phyloP scores from a whole-genome alignment of 257 asterid species.

The Nicotiana otophora region DNA sequence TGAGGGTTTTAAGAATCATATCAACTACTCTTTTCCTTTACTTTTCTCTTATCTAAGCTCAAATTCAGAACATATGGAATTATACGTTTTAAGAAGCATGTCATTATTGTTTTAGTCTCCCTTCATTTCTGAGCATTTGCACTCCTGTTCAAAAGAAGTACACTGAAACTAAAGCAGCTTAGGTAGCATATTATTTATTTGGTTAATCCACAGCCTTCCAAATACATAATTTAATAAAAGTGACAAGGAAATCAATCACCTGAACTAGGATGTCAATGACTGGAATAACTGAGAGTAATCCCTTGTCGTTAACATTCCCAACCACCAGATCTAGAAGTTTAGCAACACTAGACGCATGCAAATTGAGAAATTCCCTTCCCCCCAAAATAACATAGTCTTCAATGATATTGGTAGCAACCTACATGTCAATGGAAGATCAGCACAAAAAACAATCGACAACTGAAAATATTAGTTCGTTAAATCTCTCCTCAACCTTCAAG shows the following conservation, averaged over 20 bases:
- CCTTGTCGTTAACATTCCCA: slow-evolving; percentile 84
- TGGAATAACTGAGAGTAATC: slow-evolving; percentile 78
- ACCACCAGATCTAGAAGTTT: slow-evolving; percentile 84
- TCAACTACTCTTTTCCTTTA: neutral
- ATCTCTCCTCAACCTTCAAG: slow-evolving; percentile 47
- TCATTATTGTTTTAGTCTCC: neutral
- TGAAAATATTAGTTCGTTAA: neutral
- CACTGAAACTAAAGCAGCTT: neutral
- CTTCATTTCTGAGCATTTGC: neutral
- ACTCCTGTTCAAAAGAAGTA: neutral
- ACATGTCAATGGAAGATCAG: slow-evolving; percentile 26
- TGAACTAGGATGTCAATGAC: slow-evolving; percentile 85
- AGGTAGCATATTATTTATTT: neutral
- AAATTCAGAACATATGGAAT: neutral
- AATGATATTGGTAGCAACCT: slow-evolving; percentile 82
- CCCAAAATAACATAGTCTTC: slow-evolving; percentile 90
- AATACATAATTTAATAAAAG: neutral
- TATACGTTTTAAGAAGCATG: neutral
- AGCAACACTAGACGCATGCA: slow-evolving; percentile 71
- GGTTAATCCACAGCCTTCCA: slow-evolving; percentile 8
- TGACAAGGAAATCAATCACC: slow-evolving; percentile 39
- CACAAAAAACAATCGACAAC: slow-evolving; percentile 5
- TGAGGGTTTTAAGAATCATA: neutral
- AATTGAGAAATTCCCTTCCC: slow-evolving; percentile 64
- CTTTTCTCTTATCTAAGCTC: neutral